Evolutionary conservation across 208 protist species (phyloP).

Genomic region (Lotmaria passim): DNA sequence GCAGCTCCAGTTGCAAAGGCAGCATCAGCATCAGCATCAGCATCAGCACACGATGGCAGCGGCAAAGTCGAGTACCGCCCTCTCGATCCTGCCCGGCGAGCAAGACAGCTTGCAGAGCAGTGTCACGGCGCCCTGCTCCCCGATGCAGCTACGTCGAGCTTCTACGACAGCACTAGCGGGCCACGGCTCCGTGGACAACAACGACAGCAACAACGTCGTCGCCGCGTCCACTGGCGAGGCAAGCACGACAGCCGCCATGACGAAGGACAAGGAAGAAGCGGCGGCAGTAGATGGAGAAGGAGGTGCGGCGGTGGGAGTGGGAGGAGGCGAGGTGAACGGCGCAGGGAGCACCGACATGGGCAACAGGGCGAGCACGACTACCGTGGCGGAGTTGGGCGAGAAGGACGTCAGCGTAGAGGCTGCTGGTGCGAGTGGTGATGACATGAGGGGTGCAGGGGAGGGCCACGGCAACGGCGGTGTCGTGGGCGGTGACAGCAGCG

Average conservation of each 20-base stretch:
- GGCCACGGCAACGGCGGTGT: not conserved
- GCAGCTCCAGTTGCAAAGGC: slow-evolving; percentile 21
- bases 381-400: no score
- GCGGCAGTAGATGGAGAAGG: no score
- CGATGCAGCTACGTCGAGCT: slow-evolving; percentile 1
- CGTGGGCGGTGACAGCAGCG: not conserved
- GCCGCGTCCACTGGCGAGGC: not conserved
- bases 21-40: slow-evolving; percentile 9
- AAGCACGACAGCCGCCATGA: not conserved
- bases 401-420: not conserved
- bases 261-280: not conserved
- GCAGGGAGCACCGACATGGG: no score
- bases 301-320: no score
- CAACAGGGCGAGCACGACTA: no score
- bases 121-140: not conserved
- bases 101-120: not conserved
- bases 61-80: not conserved
- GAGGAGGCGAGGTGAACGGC: no score
- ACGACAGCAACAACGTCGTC: not conserved
- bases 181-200: not conserved
- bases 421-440: no score
- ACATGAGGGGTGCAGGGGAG: not conserved
- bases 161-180: not conserved
- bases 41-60: not conserved
- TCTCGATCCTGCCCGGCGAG: not conserved